Evolutionary conservation across 192 early-diverging fungal species (phyloP).

Genomic region (Coemansia sp.): DNA sequence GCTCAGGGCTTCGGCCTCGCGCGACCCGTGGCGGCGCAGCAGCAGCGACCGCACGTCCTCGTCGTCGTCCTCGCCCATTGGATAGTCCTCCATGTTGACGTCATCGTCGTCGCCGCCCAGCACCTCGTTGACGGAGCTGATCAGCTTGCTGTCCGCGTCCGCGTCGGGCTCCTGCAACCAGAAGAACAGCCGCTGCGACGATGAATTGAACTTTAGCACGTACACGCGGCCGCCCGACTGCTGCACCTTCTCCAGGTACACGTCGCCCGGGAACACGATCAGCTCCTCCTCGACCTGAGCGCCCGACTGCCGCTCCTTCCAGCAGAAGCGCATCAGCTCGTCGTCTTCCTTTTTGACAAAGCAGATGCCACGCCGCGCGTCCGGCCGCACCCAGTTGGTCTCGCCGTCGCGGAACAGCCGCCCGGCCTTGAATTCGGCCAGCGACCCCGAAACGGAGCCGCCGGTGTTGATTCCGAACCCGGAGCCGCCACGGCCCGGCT

Average conservation of each 20-base stretch:
- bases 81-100: too few species aligned
- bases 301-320: slow-evolving; percentile 63
- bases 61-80: neutral
- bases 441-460: slow-evolving; percentile 12
- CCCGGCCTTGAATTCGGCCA: slow-evolving; percentile 72
- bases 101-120: slow-evolving; percentile 50
- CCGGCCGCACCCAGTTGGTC: slow-evolving; percentile 68
- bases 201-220: slow-evolving; percentile 79
- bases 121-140: slow-evolving; percentile 57
- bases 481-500: slow-evolving; percentile 4
- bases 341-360: slow-evolving; percentile 57
- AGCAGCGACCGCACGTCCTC: slow-evolving; percentile 1
- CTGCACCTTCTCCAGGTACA: slow-evolving; percentile 58
- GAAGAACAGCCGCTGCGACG: slow-evolving; percentile 74
- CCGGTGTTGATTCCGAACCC: neutral
- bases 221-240: slow-evolving; percentile 70
- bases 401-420: slow-evolving; percentile 63
- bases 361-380: slow-evolving; percentile 64
- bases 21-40: slow-evolving; percentile 6
- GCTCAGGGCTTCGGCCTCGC: slow-evolving; percentile 32
- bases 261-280: slow-evolving; percentile 78
- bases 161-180: slow-evolving; percentile 77
- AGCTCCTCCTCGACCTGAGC: slow-evolving; percentile 54
- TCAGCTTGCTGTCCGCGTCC: slow-evolving; percentile 58
- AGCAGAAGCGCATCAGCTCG: slow-evolving; percentile 73